These are phyloP conservation scores for Marvania coccoides DNA, from an alignment of 139 green algal species.

Conservation along the genomic window DNA sequence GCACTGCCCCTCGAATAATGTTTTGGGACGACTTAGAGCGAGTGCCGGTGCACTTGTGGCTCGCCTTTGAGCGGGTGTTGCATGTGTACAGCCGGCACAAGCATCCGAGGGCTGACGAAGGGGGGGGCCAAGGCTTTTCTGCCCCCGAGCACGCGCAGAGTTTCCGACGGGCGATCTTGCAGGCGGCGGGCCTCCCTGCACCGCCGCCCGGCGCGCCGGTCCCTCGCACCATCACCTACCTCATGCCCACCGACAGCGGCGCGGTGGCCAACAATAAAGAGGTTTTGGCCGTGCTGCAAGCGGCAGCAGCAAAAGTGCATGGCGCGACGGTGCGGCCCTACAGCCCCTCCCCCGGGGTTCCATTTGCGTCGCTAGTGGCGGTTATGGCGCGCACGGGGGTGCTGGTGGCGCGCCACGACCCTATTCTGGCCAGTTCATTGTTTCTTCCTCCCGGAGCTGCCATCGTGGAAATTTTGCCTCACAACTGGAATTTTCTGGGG, in stretches of 20 bases:
- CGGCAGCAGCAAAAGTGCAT: slow-evolving; percentile 9
- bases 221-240: slow-evolving; percentile 44
- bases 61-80: slow-evolving; percentile 62
- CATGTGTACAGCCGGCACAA: slow-evolving; percentile 39
- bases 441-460: slow-evolving; percentile 48
- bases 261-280: slow-evolving; percentile 13
- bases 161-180: slow-evolving; percentile 32
- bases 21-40: slow-evolving; percentile 49
- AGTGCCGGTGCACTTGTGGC: slow-evolving; percentile 42
- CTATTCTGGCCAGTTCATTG: slow-evolving; percentile 54
- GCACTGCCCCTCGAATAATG: slow-evolving; percentile 32
- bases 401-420: slow-evolving; percentile 61
- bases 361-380: slow-evolving; percentile 56
- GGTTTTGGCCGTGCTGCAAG: slow-evolving; percentile 36
- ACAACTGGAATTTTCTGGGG: slow-evolving; percentile 76
- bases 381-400: slow-evolving; percentile 51
- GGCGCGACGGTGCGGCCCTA: slow-evolving; percentile 36
- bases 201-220: not conserved
- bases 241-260: slow-evolving; percentile 20
- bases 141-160: slow-evolving; percentile 7
- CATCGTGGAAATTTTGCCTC: slow-evolving; percentile 69
- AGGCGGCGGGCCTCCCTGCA: not conserved
- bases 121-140: slow-evolving; percentile 12
- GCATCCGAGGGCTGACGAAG: not conserved
- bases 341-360: slow-evolving; percentile 31